phyloP scores from a whole-genome alignment of 2,329 filamentous ascomycete species.

The Xylaria polymorpha region DNA sequence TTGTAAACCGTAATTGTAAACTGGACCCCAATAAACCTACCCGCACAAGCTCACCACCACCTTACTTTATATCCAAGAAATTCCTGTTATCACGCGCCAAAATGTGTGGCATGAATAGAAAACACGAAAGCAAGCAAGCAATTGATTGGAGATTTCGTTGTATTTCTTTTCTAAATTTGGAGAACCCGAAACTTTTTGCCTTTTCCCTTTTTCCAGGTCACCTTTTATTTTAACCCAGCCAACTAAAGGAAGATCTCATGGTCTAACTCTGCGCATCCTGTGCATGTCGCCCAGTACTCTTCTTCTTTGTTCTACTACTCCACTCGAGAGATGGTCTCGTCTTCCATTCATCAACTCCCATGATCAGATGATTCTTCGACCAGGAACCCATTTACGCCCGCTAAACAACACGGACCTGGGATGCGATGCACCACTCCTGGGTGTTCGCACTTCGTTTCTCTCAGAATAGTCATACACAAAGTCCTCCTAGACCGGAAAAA shows the following conservation, averaged over 20 bases:
- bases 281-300: conserved; percentile 16
- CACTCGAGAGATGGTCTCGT: conserved; percentile 27
- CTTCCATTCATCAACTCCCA: conserved; percentile 15
- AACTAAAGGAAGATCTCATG: conserved; percentile 24
- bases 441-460: conserved; percentile 21
- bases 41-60: neutral
- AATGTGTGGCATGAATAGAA: neutral
- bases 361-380: conserved; percentile 19
- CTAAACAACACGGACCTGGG: conserved; percentile 3
- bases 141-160: conserved; percentile 44
- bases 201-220: conserved; percentile 20
- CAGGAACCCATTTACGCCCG: conserved; percentile 16
- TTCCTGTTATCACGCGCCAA: neutral
- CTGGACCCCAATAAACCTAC: neutral
- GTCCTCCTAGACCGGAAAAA: conserved; percentile 25
- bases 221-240: conserved; percentile 21
- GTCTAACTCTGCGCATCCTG: conserved; percentile 34
- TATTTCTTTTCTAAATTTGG: conserved; percentile 40
- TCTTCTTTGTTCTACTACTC: conserved; percentile 26
- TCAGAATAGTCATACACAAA: conserved; percentile 35
- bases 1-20: conserved; percentile 7
- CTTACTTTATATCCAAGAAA: neutral
- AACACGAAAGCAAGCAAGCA: neutral
- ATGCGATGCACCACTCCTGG: conserved; percentile 15
- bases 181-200: conserved; percentile 26